Percentiles rank a stretch among this genome's conserved stretches.
phyloP scores from a whole-genome alignment of 257 asterid species.

The Solanum microdontum region DNA sequence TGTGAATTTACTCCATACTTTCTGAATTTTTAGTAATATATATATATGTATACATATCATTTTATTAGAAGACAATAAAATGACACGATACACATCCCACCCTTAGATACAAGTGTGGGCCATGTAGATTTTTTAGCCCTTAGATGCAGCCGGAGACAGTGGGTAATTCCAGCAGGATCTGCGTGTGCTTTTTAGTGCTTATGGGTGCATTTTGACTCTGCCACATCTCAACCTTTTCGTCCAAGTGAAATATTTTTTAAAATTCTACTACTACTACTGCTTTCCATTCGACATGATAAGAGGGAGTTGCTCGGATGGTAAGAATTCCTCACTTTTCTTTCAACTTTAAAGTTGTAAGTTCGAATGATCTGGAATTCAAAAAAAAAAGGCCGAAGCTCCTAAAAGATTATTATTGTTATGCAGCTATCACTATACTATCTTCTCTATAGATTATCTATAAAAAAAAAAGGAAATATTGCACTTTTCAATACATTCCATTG shows the following conservation, averaged over 20 bases:
- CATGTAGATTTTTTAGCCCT: not conserved
- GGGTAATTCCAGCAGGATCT: not conserved
- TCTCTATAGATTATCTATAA: not conserved
- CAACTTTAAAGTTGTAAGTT: not conserved
- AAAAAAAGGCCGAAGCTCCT: not conserved
- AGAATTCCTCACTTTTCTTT: fast-evolving
- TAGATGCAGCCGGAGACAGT: not conserved
- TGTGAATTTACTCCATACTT: not conserved
- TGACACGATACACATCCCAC: not conserved
- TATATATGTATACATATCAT: not conserved
- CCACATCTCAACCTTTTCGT: not conserved
- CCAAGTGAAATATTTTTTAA: not conserved
- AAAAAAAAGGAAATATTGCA: not conserved
- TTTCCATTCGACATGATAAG: not conserved
- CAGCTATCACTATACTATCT: not conserved
- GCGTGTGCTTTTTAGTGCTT: not conserved
- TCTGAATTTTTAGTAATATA: not conserved
- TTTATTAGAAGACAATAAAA: not conserved
- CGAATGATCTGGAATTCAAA: not conserved
- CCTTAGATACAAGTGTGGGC: not conserved
- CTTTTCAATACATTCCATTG: not conserved
- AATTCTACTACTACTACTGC: not conserved
- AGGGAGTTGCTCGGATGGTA: not conserved
- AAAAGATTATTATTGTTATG: not conserved
- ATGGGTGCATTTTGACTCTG: not conserved